Evolutionary conservation across 2,329 filamentous ascomycete genomes (phyloP), one percentile per base, ranked within the genome.

Genomic region (Paraphaeosphaeria sporulosa): DNA sequence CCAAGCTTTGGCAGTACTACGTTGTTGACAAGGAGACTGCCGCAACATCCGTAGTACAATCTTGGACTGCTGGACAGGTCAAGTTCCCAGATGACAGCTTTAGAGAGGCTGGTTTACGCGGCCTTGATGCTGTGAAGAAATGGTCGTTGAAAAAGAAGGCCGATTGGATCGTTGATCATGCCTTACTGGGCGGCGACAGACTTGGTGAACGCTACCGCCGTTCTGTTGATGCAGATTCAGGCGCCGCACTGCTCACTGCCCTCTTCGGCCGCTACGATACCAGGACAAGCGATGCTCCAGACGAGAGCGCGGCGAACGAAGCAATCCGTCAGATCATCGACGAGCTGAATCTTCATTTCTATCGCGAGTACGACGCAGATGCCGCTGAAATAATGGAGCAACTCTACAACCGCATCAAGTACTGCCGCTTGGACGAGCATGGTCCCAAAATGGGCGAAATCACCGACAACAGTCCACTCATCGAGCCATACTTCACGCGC

Each of bases 401-500:
- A 78, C 82, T 98, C 27, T 96, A 90, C 82, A 96, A 97, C 75
- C 90, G 96, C 62, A 92, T 94, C 81, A 97, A 97, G 78, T 99
- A 99, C 80, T 87, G 94, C 64, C 90, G 95, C 42, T 80, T 99
- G n/a, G 95, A 98, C 65, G 90, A 93, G 0, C 86, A 98, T 74
- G 95, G 95, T 0, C 95, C 95, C 3, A 94, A 92, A 76, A 81
- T 92, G 55, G 95, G 95, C 0, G 86, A 89, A 19, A 91, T 99
- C 73, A 90, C 88, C 58, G 80, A 88, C 8, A 81, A 89, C 56
- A 94, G 87, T 70, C 94, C 95, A 13, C 82, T 99, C 30, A 92
- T 97, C 64, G 95, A 99, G 81, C 85, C 91, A 0, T 99, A 99
- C 81, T 99, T 99, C 78, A 98, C 95, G 0, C 88, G 94, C 30